Evolutionary conservation across 2,329 filamentous ascomycete genomes (phyloP).

Genomic region (Dothideomycetidae sp.): DNA sequence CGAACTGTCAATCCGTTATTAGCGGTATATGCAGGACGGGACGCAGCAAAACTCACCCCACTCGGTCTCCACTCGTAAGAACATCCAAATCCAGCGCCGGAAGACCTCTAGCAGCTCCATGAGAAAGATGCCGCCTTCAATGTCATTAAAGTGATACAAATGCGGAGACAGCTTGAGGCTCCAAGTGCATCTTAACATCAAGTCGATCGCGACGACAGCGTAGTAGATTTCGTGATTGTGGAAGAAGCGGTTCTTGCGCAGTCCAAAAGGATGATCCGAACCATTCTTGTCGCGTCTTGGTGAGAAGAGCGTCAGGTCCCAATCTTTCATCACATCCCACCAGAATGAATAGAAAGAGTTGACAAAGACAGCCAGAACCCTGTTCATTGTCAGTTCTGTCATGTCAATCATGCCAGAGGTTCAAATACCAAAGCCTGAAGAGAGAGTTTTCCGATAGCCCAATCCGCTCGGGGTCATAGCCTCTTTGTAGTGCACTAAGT

Average conservation of each 20-base stretch:
- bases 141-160: constrained; percentile 69
- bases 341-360: constrained; percentile 96
- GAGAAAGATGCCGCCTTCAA: constrained; percentile 77
- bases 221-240: constrained; percentile 67
- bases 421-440: constrained; percentile 39
- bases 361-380: constrained; percentile 58
- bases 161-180: constrained; percentile 71
- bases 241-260: constrained; percentile 63
- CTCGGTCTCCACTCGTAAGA: constrained; percentile 88
- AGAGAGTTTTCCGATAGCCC: constrained; percentile 42
- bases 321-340: constrained; percentile 94
- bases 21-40: too few species aligned
- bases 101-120: constrained; percentile 78
- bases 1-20: too few species aligned
- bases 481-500: constrained; percentile 58
- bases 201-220: constrained; percentile 59
- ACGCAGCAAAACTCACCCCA: constrained; percentile 43
- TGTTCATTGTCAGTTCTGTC: constrained; percentile 26
- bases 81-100: constrained; percentile 91
- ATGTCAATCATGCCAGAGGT: not conserved
- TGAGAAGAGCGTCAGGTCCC: constrained; percentile 79
- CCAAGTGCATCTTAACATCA: constrained; percentile 81
- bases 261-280: constrained; percentile 57
- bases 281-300: constrained; percentile 41
- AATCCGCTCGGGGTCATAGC: constrained; percentile 38